Percentiles rank a stretch among this genome's conserved stretches.
Conservation (phyloP, 176 grass and related monocot genomes). For the Pharus latifolius region DNA sequence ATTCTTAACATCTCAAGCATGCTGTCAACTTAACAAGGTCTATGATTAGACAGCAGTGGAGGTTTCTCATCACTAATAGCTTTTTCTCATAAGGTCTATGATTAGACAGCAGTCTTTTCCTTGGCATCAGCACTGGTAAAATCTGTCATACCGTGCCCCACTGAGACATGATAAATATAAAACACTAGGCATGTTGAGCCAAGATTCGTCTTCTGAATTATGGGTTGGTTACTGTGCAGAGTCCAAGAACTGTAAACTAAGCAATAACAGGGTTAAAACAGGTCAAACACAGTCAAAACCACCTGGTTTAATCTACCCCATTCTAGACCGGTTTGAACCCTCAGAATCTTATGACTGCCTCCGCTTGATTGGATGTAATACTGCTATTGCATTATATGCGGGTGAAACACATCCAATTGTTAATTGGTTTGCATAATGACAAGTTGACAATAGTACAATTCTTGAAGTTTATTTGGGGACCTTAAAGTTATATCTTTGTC, state of each 20-base stretch:
- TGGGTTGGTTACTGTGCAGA: no score
- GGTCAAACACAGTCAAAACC: no score
- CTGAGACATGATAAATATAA: not conserved
- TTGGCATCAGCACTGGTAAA: not conserved
- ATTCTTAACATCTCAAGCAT: not conserved
- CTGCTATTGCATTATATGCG: slow-evolving; percentile 1
- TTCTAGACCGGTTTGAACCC: not conserved
- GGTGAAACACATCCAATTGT: no score
- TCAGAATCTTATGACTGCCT: not conserved
- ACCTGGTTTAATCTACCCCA: no score
- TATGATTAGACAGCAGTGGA: not conserved
- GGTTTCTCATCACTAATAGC: not conserved
- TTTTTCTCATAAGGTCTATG: not conserved
- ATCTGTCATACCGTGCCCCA: not conserved
- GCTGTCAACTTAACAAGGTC: not conserved
- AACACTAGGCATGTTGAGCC: no score
- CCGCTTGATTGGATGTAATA: not conserved
- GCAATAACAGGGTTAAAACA: no score
- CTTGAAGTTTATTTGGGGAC: not conserved
- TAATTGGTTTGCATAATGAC: no score
- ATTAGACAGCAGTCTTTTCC: not conserved
- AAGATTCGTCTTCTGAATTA: no score
- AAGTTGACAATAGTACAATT: not conserved
- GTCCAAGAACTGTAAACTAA: no score
- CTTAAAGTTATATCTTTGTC: not conserved